Conservation (phyloP, 345 rosid genomes). For the Rhizophora mangle region DNA sequence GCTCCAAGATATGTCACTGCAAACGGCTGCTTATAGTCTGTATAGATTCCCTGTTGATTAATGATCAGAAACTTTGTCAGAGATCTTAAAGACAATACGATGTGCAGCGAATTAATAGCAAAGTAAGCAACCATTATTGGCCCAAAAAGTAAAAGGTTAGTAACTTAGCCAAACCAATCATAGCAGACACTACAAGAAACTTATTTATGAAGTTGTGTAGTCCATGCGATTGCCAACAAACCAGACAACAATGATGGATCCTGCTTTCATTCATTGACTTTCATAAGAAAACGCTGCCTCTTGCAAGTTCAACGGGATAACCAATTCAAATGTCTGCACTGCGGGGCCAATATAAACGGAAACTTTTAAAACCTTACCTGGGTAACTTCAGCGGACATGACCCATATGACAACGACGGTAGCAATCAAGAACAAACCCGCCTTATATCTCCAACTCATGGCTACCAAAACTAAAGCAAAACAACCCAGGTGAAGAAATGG, state of each 20-base stretch:
- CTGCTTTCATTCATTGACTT: background rate
- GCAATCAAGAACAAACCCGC: slow-evolving; percentile 85
- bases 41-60: slow-evolving; percentile 70
- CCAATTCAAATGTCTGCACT: background rate
- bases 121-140: no score
- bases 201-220: background rate
- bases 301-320: background rate
- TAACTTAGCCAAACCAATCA: background rate
- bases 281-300: no score
- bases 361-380: slow-evolving; percentile 18
- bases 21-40: slow-evolving; percentile 92
- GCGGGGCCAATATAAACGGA: background rate
- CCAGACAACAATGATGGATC: background rate
- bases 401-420: slow-evolving; percentile 79
- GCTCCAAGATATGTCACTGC: slow-evolving; percentile 99
- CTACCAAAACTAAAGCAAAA: slow-evolving; percentile 14
- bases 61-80: background rate
- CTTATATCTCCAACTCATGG: slow-evolving; percentile 80
- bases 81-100: background rate
- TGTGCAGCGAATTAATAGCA: background rate
- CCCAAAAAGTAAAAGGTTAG: no score
- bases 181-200: background rate
- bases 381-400: slow-evolving; percentile 38
- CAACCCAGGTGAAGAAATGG: background rate
- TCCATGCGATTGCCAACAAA: background rate